These are phyloP conservation scores for Serendipita sp. DNA, from an alignment of 768 basidiomycete genomes.

Conservation along the genomic window DNA sequence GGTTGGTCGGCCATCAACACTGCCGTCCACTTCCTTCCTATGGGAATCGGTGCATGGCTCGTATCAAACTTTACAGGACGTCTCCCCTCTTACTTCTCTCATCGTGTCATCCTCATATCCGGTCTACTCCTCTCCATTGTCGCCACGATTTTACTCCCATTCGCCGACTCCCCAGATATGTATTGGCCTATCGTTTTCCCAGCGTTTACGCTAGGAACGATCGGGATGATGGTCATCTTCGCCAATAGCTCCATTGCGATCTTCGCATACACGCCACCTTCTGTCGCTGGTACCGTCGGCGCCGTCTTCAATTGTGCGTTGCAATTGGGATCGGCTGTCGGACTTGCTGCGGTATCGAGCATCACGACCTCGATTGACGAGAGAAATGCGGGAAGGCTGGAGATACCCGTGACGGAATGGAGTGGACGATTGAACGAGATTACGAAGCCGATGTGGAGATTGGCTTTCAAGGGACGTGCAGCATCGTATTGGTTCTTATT, in stretches of 20 bases:
- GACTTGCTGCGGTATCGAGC: constrained; percentile 7
- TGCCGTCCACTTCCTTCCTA: constrained; percentile 11
- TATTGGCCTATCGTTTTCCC: constrained; percentile 11
- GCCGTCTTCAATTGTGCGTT: constrained; percentile 11
- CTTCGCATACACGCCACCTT: constrained; percentile 8
- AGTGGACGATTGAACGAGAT: not conserved
- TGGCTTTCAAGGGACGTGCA: not conserved
- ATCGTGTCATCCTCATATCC: constrained; percentile 6
- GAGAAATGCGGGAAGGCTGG: not conserved
- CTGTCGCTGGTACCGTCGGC: constrained; percentile 9
- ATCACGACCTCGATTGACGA: constrained; percentile 6
- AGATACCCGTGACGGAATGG: not conserved
- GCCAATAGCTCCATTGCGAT: not conserved
- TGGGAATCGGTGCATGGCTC: constrained; percentile 24
- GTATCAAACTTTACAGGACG: constrained; percentile 24
- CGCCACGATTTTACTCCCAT: constrained; percentile 7
- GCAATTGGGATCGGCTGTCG: constrained; percentile 8
- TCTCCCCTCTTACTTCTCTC: constrained; percentile 20
- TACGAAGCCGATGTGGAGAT: not conserved
- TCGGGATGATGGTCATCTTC: constrained; percentile 4
- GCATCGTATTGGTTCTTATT: not conserved
- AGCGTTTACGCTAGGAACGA: constrained; percentile 9
- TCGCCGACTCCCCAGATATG: constrained; percentile 2
- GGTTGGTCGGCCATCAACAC: constrained; percentile 10
- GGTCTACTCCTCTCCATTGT: constrained; percentile 4